Percentiles rank a stretch among this genome's conserved stretches.
Evolutionary conservation across 1,139 yeast species (phyloP).

Genomic region (Candida gigantensis): DNA sequence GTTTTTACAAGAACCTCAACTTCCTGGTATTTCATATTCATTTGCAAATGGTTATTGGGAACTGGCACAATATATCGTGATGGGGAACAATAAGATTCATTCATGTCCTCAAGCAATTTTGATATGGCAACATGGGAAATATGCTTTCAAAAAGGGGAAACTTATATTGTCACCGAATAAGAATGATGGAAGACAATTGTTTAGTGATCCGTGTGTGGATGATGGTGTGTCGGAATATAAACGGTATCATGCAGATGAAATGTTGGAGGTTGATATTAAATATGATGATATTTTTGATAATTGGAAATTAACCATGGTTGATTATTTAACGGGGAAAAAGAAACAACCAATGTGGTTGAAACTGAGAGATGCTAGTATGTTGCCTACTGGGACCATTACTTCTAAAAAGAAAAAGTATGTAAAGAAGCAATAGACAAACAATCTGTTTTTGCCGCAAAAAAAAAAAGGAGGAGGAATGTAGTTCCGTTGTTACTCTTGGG

Average conservation of each 20-base stretch:
- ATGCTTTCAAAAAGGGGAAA: constrained; percentile 18
- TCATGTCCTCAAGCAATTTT: constrained; percentile 30
- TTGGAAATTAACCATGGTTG: constrained; percentile 25
- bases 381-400: constrained; percentile 19
- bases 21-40: constrained; percentile 35
- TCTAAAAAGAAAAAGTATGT: constrained; percentile 6
- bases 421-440: constrained; percentile 1
- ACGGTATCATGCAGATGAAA: constrained; percentile 24
- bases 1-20: constrained; percentile 28
- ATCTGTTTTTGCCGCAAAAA: no score
- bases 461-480: no score
- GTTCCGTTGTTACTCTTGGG: no score
- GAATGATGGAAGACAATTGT: constrained; percentile 32
- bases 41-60: constrained; percentile 34
- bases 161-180: constrained; percentile 25
- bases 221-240: constrained; percentile 21
- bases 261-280: constrained; percentile 23
- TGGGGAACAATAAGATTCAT: constrained; percentile 26
- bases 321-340: constrained; percentile 26
- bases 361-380: constrained; percentile 30
- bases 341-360: constrained; percentile 34
- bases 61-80: constrained; percentile 29
- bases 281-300: constrained; percentile 25
- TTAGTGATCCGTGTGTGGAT: constrained; percentile 31
- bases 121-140: constrained; percentile 34